phyloP scores from a whole-genome alignment of 1,284 basidiomycete genomes.

The Cutaneotrichosporon spelunceum region DNA sequence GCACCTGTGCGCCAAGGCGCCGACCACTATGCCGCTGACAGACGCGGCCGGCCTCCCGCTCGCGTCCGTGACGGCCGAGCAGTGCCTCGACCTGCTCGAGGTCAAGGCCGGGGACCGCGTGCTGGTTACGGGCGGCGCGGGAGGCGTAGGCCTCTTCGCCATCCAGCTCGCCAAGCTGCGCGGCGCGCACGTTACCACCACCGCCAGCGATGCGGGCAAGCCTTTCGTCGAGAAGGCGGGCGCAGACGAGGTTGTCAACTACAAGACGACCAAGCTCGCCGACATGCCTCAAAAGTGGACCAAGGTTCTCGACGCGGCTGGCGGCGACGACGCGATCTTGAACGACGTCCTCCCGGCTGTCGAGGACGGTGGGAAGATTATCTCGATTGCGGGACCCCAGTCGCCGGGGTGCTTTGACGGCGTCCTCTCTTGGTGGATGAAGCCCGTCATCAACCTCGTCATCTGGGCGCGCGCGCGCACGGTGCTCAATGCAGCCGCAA shows the following conservation, averaged over 20 bases:
- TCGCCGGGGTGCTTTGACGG: conserved; percentile 16
- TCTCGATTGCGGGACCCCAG: conserved; percentile 19
- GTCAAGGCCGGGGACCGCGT: conserved; percentile 29
- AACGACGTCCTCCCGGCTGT: conserved; percentile 10
- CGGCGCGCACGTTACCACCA: conserved; percentile 54
- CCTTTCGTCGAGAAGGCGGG: conserved; percentile 52
- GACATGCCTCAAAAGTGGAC: conserved; percentile 11
- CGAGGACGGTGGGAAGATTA: conserved; percentile 17
- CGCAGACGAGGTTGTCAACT: conserved; percentile 53
- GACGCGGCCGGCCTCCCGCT: conserved; percentile 27
- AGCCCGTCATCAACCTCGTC: conserved; percentile 1
- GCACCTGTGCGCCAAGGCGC: conserved; percentile 18
- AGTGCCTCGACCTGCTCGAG: conserved; percentile 23
- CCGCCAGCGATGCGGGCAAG: conserved; percentile 52
- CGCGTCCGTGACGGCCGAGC: conserved; percentile 24
- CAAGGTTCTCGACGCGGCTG: conserved; percentile 27
- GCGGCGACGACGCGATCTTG: conserved; percentile 11
- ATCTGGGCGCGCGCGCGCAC: neutral
- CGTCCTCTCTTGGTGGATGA: conserved; percentile 9
- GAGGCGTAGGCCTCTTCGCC: conserved; percentile 54
- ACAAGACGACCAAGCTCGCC: conserved; percentile 20
- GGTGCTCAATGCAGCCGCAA: neutral
- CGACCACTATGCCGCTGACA: conserved; percentile 14
- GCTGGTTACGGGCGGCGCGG: conserved; percentile 54
- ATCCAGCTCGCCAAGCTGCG: conserved; percentile 54